Base-by-base conservation (phyloP, 345 rosid genomes). In the Camelina neglecta region DNA sequence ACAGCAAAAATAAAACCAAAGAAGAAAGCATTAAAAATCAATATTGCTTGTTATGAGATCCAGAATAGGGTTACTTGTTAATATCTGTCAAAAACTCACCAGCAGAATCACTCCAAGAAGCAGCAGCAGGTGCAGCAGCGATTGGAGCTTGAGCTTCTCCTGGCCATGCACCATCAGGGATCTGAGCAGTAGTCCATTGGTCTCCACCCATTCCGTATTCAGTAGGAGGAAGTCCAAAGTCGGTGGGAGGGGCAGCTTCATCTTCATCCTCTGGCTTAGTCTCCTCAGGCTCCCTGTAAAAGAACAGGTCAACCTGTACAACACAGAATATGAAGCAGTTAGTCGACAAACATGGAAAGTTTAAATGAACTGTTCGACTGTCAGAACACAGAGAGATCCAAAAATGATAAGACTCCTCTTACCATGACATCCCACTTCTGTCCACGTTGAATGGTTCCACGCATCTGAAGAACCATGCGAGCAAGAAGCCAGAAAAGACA, bases 401-500 rank as follows among this genome's bases (percentile, higher is more conserved):
- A 7, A 26, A 29, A 65, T 10, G 49, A 41, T 47, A 29, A 7
- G 8, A 15, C 6, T 60, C 29, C 15, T 38, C 73, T 62, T 86
- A 89, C 97, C 97, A 89, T 89, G 57, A 87, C 89, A 71, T 91
- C 94, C 97, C 97, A 89, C 75, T 91, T 87, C 62, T 82, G 89
- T 6, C 88, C 89, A 13, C 85, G 92, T 3, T 85, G 85, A 75
- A 94, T 90, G 56, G 93, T 85, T 50, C 98, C 97, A 18, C 98
- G 97, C 98, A 94, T 94, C 75, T 94, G 97, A 57, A 88, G 86
- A 58, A 94, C 98, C 98, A 94, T 94, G 57, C 97, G 88, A 11
- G 97, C 97, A 75, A 94, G 82, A 51, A 94, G 86, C 98, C 98
- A 91, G 83, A 93, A 93, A 20, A 93, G 85, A 39, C 98, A 93